Base-by-base conservation (phyloP, 2,329 filamentous ascomycete species). In the Grosmannia huntii region DNA sequence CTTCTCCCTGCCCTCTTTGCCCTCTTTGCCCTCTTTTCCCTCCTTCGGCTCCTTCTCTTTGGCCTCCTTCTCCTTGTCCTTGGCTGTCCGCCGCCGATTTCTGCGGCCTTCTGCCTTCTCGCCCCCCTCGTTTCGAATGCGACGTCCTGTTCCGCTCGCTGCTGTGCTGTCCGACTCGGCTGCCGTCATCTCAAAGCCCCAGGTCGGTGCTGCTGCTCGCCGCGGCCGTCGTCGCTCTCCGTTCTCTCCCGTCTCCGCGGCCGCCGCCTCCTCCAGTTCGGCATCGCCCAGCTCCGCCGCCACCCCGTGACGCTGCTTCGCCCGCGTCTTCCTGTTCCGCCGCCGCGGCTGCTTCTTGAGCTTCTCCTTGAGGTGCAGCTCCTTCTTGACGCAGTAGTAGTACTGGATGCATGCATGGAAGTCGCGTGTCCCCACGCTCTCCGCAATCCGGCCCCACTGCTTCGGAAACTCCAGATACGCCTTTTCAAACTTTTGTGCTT, bases 401-500 rank as follows among this genome's bases (percentile, higher is more conserved):
- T 91, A 90, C 67, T 90, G 86, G 64, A 94, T 94, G 69, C 86
- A 90, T 53, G 87, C 82, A 63, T 86, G 85, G 70, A 89, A 90
- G 65, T 87, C 84, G 27, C 88, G 82, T 33, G 79, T 76, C 0
- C 80, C 79, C 6, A 92, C 72, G 27, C 78, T 77, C 60, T 86
- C 82, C 5, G 88, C 86, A 59, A 94, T 84, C 64, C 82, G 84
- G 59, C 87, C 86, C 87, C 87, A 94, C 66, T 90, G 87, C 75
- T 94, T 94, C 0, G 87, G 86, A 59, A 80, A 81, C 61, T 89
- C 85, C 55, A 88, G 76, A 66, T 90, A 92, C 12, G 82, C 79
- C 64, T 86, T 84, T 64, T 90, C 86, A 67, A 94, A 90, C 31
- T 80, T 75, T 51, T 81, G 78, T 44, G 81, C 77, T 68, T 94